A percentile compares a stretch with the other conserved stretches of the same genome.
Evolutionary conservation across 345 rosid genomes (phyloP).

Genomic region (Sonneratia caseolaris): DNA sequence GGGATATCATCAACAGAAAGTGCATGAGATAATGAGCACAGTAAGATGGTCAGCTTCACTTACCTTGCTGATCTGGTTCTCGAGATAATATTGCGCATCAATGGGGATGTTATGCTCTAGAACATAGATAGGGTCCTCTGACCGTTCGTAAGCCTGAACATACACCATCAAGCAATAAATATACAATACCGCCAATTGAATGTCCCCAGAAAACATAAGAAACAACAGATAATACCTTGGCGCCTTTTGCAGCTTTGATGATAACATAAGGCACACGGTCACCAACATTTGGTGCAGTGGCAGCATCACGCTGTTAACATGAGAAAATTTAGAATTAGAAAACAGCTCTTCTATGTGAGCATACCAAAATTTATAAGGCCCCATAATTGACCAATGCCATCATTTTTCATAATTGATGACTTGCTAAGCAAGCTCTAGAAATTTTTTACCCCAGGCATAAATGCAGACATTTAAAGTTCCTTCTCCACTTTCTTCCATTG

Average conservation of each 20-base stretch:
- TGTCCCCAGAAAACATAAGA: background rate
- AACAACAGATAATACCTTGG: slow-evolving; percentile 50
- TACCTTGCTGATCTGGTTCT: slow-evolving; percentile 95
- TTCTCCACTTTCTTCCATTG: background rate
- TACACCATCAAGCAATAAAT: slow-evolving; percentile 6
- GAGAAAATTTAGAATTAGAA: background rate
- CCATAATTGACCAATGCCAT: background rate
- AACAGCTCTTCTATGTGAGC: background rate
- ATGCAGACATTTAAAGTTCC: too few species aligned
- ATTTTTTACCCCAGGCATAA: too few species aligned
- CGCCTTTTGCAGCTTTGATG: slow-evolving; percentile 89
- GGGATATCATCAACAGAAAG: slow-evolving; percentile 5
- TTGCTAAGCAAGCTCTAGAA: too few species aligned
- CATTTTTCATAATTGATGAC: background rate
- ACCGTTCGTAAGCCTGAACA: slow-evolving; percentile 79
- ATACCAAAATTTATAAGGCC: background rate
- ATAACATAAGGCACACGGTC: slow-evolving; percentile 97
- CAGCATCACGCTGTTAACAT: slow-evolving; percentile 79
- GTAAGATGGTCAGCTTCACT: slow-evolving; percentile 10
- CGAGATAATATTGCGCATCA: slow-evolving; percentile 86
- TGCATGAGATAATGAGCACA: background rate
- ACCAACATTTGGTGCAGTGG: slow-evolving; percentile 98
- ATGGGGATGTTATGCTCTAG: slow-evolving; percentile 87
- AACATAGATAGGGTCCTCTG: slow-evolving; percentile 95
- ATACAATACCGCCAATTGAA: slow-evolving; percentile 1